Evolutionary conservation across 2,329 filamentous ascomycete genomes (phyloP).

Genomic region (Aspergillus puulaauensis): DNA sequence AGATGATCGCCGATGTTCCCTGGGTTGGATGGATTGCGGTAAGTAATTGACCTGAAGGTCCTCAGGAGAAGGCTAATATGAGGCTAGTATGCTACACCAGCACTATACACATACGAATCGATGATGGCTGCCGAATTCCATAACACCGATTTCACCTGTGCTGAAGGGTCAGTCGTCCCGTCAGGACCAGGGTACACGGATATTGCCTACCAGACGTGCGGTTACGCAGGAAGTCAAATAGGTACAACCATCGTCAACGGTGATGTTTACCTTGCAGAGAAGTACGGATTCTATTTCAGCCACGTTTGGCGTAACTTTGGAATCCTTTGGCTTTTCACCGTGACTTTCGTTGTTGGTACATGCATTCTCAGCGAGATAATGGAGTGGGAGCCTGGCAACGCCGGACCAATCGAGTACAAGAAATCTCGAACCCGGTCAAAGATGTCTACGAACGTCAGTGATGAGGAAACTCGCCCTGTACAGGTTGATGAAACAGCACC

Average conservation of each 20-base stretch:
- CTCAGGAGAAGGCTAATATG: constrained; percentile 17
- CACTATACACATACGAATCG: constrained; percentile 61
- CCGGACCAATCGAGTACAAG: constrained; percentile 66
- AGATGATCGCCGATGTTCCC: constrained; percentile 55
- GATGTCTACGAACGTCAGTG: constrained; percentile 11
- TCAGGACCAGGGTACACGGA: constrained; percentile 52
- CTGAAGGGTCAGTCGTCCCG: constrained; percentile 56
- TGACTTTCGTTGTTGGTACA: constrained; percentile 68
- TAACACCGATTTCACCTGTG: constrained; percentile 55
- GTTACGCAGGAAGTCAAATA: constrained; percentile 53
- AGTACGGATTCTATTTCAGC: constrained; percentile 51
- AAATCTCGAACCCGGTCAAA: constrained; percentile 46
- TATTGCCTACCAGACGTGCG: constrained; percentile 57
- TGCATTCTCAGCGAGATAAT: constrained; percentile 66
- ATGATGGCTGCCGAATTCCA: constrained; percentile 64
- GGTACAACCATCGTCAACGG: constrained; percentile 53
- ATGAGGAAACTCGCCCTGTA: constrained; percentile 31
- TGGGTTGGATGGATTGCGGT: constrained; percentile 60
- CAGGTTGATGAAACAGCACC: constrained; percentile 18
- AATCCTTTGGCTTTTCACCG: constrained; percentile 68
- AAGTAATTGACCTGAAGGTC: constrained; percentile 5
- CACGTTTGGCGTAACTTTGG: constrained; percentile 71
- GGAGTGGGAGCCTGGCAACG: constrained; percentile 57
- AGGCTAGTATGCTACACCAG: constrained; percentile 44
- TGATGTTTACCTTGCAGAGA: constrained; percentile 51